Conservation (phyloP, 2,329 filamentous ascomycete genomes). For the Tothia fuscella region DNA sequence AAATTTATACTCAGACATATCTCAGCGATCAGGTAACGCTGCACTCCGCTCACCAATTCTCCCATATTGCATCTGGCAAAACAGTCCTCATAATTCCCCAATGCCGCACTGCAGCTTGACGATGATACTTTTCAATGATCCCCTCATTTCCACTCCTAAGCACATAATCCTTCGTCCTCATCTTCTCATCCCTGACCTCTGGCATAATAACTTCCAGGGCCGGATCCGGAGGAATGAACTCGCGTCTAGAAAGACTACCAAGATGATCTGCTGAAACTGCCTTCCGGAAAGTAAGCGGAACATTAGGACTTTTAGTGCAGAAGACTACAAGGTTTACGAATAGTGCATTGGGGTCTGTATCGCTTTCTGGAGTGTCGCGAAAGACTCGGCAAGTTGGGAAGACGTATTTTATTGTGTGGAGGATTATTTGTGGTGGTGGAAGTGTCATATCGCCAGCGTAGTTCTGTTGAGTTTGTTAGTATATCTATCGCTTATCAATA, state of each 20-base stretch:
- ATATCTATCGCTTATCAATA: background rate
- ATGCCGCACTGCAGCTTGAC: slow-evolving; percentile 67
- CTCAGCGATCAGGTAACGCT: too few species aligned
- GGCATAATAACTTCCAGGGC: slow-evolving; percentile 46
- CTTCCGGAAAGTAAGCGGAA: slow-evolving; percentile 51
- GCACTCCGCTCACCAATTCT: slow-evolving; percentile 55
- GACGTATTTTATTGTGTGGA: slow-evolving; percentile 68
- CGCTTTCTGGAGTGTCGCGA: slow-evolving; percentile 48
- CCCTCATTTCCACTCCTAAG: slow-evolving; percentile 52
- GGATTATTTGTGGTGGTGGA: slow-evolving; percentile 62
- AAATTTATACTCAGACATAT: too few species aligned
- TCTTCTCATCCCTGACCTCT: slow-evolving; percentile 29
- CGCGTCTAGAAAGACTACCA: slow-evolving; percentile 54
- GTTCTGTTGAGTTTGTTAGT: slow-evolving; percentile 45
- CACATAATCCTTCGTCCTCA: slow-evolving; percentile 34
- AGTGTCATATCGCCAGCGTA: slow-evolving; percentile 82
- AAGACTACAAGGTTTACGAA: slow-evolving; percentile 97
- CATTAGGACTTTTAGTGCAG: slow-evolving; percentile 54
- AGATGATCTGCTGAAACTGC: slow-evolving; percentile 56
- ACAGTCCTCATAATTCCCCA: slow-evolving; percentile 88
- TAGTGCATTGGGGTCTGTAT: slow-evolving; percentile 44
- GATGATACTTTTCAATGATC: slow-evolving; percentile 59
- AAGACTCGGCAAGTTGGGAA: slow-evolving; percentile 90
- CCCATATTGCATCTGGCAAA: slow-evolving; percentile 68
- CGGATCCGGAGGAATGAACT: slow-evolving; percentile 59